Base-by-base conservation (phyloP, 768 basidiomycete genomes). In the Mycena pura region DNA sequence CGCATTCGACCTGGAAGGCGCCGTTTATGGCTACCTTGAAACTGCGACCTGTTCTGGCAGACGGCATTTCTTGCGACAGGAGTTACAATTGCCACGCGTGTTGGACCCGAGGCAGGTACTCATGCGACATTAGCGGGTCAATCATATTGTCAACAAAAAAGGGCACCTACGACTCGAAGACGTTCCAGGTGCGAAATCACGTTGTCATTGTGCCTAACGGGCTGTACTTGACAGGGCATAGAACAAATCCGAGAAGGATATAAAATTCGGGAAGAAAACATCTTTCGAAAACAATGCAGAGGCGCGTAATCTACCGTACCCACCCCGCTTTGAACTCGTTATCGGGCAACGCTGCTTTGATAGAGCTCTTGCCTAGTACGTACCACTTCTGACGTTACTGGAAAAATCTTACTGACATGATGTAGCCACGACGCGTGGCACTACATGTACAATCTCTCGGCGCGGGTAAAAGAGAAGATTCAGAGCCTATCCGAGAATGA, bases 221-320 rank as follows among this genome's bases (percentile, higher is more conserved):
- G 43, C 6, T 39, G 47, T 28, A 28, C 29, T 53, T 13, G 53
- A 13, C 4, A 7, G 15, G 5, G 24, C 14, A 19, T 24, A 66
- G 64, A 36, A 46, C 21, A 29, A 48, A 36, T 41, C 56, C 10
- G 64, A 66, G 28, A 58, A 55, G 32, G 52, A 60, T 17, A 46
- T 66, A 40, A 62, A 62, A 43, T 66, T 62, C 36, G 60, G 64
- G 3, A 62, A 48, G 28, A 40, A 36, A 5, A 66, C 64, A 3
- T 31, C 34, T 19, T 66, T 66, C 43, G 60, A 59, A 52, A 62
- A 62, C 25, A 66, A 62, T 19, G 60, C 64, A 17, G 60, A 66
- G 32, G 64, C 64, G n/a, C 55, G 56, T 36, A 66, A 58, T 29
- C 31, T 62, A 47, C 64, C 64, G 17, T 66, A 66, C 39, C 60